Percentiles rank a stretch among this genome's conserved stretches.
These are phyloP conservation scores for Waltergamsia citrina DNA, from an alignment of 2,329 filamentous ascomycete genomes.

Conservation along the genomic window DNA sequence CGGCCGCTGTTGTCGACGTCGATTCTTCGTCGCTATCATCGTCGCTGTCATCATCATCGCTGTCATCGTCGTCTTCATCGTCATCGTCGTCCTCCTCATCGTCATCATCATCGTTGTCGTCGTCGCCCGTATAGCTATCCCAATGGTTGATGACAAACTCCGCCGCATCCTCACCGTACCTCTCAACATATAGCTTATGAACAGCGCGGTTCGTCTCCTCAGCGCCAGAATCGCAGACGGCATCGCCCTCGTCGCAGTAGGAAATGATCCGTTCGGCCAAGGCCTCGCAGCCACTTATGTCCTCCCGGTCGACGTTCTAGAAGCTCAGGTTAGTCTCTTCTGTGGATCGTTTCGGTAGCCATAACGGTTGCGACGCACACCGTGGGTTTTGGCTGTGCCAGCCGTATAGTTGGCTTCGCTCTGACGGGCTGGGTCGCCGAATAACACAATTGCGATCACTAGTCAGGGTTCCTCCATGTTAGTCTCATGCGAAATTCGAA, in stretches of 20 bases:
- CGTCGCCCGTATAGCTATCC: neutral
- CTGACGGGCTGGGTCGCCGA: slow-evolving; percentile 30
- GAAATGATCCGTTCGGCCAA: slow-evolving; percentile 25
- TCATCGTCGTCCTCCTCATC: neutral
- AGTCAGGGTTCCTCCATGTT: neutral
- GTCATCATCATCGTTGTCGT: neutral
- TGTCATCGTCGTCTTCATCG: neutral
- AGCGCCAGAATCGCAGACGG: slow-evolving; percentile 28
- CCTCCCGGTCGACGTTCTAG: slow-evolving; percentile 26
- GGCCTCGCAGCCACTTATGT: slow-evolving; percentile 21
- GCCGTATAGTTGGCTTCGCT: slow-evolving; percentile 22
- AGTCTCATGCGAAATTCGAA: neutral
- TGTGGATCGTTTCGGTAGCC: neutral
- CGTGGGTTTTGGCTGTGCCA: slow-evolving; percentile 24
- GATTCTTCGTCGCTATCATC: too few species aligned
- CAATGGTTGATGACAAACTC: slow-evolving; percentile 24
- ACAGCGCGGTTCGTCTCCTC: slow-evolving; percentile 11
- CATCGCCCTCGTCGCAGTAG: slow-evolving; percentile 31
- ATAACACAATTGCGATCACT: slow-evolving; percentile 30
- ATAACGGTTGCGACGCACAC: slow-evolving; percentile 19
- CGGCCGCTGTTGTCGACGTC: too few species aligned
- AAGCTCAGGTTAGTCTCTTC: too few species aligned
- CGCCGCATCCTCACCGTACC: slow-evolving; percentile 22
- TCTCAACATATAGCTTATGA: slow-evolving; percentile 24
- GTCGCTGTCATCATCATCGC: too few species aligned